A percentile compares a stretch with the other conserved stretches of the same genome.
phyloP scores from a whole-genome alignment of 495 filamentous ascomycete genomes.

The Annulohypoxylon stygium region DNA sequence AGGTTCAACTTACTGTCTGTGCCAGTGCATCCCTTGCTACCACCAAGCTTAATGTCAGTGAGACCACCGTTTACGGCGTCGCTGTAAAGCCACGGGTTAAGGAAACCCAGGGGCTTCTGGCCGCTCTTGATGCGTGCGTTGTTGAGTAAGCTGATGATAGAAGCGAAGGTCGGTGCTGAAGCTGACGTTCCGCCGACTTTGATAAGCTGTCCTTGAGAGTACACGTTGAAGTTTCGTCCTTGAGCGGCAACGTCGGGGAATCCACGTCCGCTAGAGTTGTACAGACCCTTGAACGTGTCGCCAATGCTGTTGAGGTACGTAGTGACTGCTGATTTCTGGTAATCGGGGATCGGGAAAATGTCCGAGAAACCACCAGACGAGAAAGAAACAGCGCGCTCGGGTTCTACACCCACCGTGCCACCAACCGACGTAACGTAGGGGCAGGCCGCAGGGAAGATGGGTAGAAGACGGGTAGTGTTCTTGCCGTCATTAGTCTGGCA shows the following conservation, averaged over 20 bases:
- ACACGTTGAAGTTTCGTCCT: slow-evolving; percentile 65
- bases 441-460: slow-evolving; percentile 76
- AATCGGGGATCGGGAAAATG: slow-evolving; percentile 67
- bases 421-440: slow-evolving; percentile 80
- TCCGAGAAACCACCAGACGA: slow-evolving; percentile 77
- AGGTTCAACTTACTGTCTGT: slow-evolving; percentile 38
- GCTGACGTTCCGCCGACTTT: slow-evolving; percentile 61
- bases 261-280: slow-evolving; percentile 71
- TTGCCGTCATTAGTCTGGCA: slow-evolving; percentile 78
- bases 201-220: slow-evolving; percentile 59
- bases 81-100: slow-evolving; percentile 75
- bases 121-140: slow-evolving; percentile 64
- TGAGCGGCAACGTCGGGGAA: slow-evolving; percentile 76
- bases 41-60: slow-evolving; percentile 69
- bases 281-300: slow-evolving; percentile 52
- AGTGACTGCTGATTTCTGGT: slow-evolving; percentile 68
- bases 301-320: slow-evolving; percentile 60
- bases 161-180: slow-evolving; percentile 54
- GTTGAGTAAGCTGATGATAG: slow-evolving; percentile 69
- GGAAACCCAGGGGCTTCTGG: slow-evolving; percentile 67
- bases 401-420: slow-evolving; percentile 68
- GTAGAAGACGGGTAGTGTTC: slow-evolving; percentile 71
- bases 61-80: slow-evolving; percentile 58
- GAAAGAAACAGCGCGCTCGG: slow-evolving; percentile 70
- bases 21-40: slow-evolving; percentile 67